Conservation (phyloP, 371 early-diverging fungal genomes). For the Mucor lusitanicus region DNA sequence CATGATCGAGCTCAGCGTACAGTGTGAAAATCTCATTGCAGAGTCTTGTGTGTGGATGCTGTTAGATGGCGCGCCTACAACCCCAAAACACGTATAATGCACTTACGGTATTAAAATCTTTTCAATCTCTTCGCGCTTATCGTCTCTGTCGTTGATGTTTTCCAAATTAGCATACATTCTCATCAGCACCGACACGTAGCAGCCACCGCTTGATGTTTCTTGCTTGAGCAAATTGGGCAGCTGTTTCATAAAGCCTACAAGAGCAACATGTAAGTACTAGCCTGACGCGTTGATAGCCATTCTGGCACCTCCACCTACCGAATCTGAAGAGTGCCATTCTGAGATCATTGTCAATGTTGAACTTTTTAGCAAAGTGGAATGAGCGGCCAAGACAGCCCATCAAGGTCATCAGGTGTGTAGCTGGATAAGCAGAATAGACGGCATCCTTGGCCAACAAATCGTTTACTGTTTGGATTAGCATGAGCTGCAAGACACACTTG, state of each 20-base stretch:
- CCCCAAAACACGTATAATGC: too few relatives aligned
- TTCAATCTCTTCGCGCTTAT: constrained; percentile 50
- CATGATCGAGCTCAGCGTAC: constrained; percentile 54
- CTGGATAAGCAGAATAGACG: constrained; percentile 64
- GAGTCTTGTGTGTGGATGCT: constrained; percentile 18
- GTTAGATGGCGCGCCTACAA: background rate
- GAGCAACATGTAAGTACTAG: background rate
- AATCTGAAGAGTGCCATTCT: constrained; percentile 77
- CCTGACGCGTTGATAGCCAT: too few relatives aligned
- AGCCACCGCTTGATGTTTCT: constrained; percentile 62
- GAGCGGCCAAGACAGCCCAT: constrained; percentile 81
- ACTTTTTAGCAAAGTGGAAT: constrained; percentile 80
- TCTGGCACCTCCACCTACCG: constrained; percentile 44
- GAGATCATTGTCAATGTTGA: constrained; percentile 81
- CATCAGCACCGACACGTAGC: constrained; percentile 54
- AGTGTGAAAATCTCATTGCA: constrained; percentile 52
- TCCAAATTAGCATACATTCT: constrained; percentile 56
- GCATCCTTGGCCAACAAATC: constrained; percentile 62
- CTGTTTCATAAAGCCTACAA: constrained; percentile 82
- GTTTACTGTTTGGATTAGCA: constrained; percentile 77
- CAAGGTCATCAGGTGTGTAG: constrained; percentile 63
- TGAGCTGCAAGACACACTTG: constrained; percentile 78
- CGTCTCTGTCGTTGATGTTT: constrained; percentile 50
- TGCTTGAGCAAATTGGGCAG: constrained; percentile 87
- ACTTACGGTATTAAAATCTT: constrained; percentile 55